Conservation (phyloP, 129 eudicot genomes). For the Pulicaria dysenterica region DNA sequence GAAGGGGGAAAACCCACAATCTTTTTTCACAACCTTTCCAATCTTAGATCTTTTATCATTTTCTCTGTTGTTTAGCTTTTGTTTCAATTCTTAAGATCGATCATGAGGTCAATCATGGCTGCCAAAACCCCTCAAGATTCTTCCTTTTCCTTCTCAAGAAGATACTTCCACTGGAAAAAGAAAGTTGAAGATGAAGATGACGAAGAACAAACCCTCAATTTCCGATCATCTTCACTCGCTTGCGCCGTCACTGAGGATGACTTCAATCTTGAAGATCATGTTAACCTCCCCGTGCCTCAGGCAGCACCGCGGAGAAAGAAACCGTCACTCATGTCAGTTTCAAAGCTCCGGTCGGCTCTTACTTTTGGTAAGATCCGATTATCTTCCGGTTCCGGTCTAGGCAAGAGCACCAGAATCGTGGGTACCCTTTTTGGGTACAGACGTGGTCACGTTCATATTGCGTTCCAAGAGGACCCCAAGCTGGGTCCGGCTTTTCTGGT, state of each 20-base stretch:
- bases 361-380: slow-evolving; percentile 41
- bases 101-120: slow-evolving; percentile 81
- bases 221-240: slow-evolving; percentile 44
- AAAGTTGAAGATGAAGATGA: slow-evolving; percentile 49
- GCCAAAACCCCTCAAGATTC: slow-evolving; percentile 70
- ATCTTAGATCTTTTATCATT: slow-evolving; percentile 13
- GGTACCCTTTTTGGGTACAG: slow-evolving; percentile 81
- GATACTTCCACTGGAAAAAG: slow-evolving; percentile 71
- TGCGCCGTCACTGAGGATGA: slow-evolving; percentile 32
- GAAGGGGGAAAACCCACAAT: slow-evolving; percentile 23
- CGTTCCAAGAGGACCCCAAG: slow-evolving; percentile 77
- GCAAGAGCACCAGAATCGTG: slow-evolving; percentile 51
- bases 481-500: slow-evolving; percentile 65
- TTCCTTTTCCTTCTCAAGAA: slow-evolving; percentile 84
- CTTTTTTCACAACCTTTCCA: slow-evolving; percentile 27
- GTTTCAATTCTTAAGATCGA: slow-evolving; percentile 33
- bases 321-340: slow-evolving; percentile 38
- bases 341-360: slow-evolving; percentile 60
- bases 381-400: slow-evolving; percentile 44
- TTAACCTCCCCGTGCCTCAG: slow-evolving; percentile 31
- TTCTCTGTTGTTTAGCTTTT: slow-evolving; percentile 36
- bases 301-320: slow-evolving; percentile 41
- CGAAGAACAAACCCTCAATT: slow-evolving; percentile 53
- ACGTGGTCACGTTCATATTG: slow-evolving; percentile 78
- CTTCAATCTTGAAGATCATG: slow-evolving; percentile 23